A percentile compares a stretch with the other conserved stretches of the same genome.
Conservation (phyloP, 2,329 filamentous ascomycete genomes). For the Sporothrix schenckii region DNA sequence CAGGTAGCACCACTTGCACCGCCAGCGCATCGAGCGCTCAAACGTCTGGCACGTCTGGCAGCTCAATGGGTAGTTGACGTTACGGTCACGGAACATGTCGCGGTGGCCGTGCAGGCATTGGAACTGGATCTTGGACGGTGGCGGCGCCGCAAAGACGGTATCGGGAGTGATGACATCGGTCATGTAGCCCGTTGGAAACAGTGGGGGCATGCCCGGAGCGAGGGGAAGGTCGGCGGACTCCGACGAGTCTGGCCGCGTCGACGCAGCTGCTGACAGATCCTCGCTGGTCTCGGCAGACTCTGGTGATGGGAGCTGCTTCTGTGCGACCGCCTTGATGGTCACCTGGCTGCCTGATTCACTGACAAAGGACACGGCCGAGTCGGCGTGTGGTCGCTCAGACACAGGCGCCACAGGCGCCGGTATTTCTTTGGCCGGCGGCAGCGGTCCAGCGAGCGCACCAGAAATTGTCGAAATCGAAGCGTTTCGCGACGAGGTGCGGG, state of each 20-base stretch:
- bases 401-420: background rate
- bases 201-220: conserved; percentile 36
- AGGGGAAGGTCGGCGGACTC: background rate
- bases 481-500: conserved; percentile 42
- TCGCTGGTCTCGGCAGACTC: background rate
- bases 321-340: conserved; percentile 26
- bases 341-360: conserved; percentile 33
- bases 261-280: background rate
- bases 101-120: conserved; percentile 54
- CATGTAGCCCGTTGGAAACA: conserved; percentile 39
- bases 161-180: conserved; percentile 40
- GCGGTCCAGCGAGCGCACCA: background rate
- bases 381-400: background rate
- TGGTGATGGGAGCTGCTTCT: background rate
- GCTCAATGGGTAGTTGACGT: conserved; percentile 54
- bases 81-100: conserved; percentile 53
- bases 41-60: conserved; percentile 57
- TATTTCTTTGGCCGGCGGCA: background rate
- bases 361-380: background rate
- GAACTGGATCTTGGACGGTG: conserved; percentile 48
- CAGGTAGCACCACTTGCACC: conserved; percentile 56
- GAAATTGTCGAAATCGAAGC: conserved; percentile 16
- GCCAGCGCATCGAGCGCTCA: conserved; percentile 51
- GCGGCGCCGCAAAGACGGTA: conserved; percentile 48
- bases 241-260: conserved; percentile 5